Evolutionary conservation across 2,329 filamentous ascomycete species (phyloP), one percentile per base, ranked within the genome.

Genomic region (Penicillium sp.): DNA sequence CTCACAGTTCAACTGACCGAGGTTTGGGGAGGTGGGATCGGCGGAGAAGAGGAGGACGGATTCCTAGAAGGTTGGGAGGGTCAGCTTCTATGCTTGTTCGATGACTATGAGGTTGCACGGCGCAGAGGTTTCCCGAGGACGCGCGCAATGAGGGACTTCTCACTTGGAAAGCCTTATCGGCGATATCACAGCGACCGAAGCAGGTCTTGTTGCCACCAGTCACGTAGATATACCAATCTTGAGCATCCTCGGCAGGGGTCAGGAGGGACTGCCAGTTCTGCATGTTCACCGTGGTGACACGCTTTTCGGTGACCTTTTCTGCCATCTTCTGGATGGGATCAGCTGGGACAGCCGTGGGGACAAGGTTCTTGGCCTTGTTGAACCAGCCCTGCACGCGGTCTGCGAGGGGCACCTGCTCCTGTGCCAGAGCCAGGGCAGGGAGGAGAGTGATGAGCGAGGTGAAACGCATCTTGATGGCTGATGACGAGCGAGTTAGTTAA

Each of bases 171-270:
- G 83, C 83, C 68, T 80, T 80, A 56, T 87, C 83, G 13, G 83
- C 80, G 48, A 76, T 78, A 33, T 70, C 80, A 73, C 87, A 89
- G 63, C 82, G 75, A 64, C 86, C 86, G 68, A 82, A 87, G 78
- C 87, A 89, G 40, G 85, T 87, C 74, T 83, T 84, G 78, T 89
- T 89, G 48, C 85, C 86, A 61, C 87, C 87, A 5, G 85, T 88
- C 48, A 87, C 74, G 71, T 81, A 87, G 55, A 89, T 73, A 65
- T 87, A 76, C 85, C 85, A 89, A 80, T 84, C 70, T 80, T 84
- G 48, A 73, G 77, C 62, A 76, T 73, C 60, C 2, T 70, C 65
- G 28, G 74, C 70, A 19, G 79, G 77, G 40, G 73, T 79, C 38
- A 89, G 71, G 53, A 84, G 73, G 52, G 80, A 73, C 69, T 84